These are phyloP conservation scores for Phoma sp. DNA, from an alignment of 2,329 filamentous ascomycete species.

Conservation along the genomic window DNA sequence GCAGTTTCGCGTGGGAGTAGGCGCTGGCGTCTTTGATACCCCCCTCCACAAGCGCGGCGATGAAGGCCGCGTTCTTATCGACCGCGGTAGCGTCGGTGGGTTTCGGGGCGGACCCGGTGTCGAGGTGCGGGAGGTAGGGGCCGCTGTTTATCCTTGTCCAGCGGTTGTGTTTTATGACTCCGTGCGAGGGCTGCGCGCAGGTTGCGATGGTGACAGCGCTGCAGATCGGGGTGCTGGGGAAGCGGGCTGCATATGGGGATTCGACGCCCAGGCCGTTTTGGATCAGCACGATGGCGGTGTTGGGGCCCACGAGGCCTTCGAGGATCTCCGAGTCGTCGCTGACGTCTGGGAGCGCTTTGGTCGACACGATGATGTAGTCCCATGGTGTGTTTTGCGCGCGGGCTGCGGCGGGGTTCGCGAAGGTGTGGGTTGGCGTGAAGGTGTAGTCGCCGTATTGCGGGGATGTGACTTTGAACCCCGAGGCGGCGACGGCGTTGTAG, in stretches of 20 bases:
- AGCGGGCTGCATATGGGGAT: constrained; percentile 67
- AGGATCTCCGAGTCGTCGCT: constrained; percentile 67
- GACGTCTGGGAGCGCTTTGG: constrained; percentile 72
- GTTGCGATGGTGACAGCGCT: constrained; percentile 73
- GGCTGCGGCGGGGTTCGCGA: constrained; percentile 65
- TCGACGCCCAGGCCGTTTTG: constrained; percentile 77
- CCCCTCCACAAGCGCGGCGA: constrained; percentile 63
- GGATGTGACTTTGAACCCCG: constrained; percentile 69
- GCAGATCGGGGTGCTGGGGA: constrained; percentile 65
- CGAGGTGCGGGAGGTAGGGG: constrained; percentile 63
- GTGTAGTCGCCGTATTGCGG: constrained; percentile 70
- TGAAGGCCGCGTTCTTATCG: constrained; percentile 57
- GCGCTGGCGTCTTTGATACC: constrained; percentile 69
- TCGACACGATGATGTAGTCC: constrained; percentile 74
- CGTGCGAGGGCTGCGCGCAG: constrained; percentile 68
- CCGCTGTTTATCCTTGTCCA: constrained; percentile 76
- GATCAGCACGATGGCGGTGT: constrained; percentile 68
- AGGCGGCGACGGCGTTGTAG: constrained; percentile 65
- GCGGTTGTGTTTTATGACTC: constrained; percentile 71
- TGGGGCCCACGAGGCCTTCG: constrained; percentile 61
- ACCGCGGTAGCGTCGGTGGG: constrained; percentile 43
- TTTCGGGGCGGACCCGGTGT: constrained; percentile 31
- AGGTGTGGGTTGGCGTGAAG: constrained; percentile 68
- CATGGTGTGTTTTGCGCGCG: constrained; percentile 54
- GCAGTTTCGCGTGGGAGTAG: constrained; percentile 69